Conservation (phyloP, 805 yeast genomes). For the Schwanniomyces yamadae region DNA sequence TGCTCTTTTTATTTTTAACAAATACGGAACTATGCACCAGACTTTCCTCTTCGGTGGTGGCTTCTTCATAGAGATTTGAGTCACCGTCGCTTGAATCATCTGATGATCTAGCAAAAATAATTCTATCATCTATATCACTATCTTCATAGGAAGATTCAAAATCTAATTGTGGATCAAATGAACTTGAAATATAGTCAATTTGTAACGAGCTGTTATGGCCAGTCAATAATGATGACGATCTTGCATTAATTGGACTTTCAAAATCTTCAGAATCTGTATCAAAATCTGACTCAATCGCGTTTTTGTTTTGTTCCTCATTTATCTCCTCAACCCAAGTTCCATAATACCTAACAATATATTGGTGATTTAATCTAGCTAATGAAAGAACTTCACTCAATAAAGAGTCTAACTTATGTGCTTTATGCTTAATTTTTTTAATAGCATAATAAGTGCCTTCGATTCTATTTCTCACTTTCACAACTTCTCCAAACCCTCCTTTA, state of each 20-base stretch:
- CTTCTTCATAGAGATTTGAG: slow-evolving; percentile 4
- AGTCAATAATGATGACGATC: slow-evolving; percentile 20
- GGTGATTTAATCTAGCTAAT: slow-evolving; percentile 88
- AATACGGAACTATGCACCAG: too few species aligned
- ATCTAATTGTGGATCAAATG: slow-evolving; percentile 57
- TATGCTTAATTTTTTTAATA: slow-evolving; percentile 83
- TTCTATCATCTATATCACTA: slow-evolving; percentile 22
- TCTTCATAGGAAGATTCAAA: slow-evolving; percentile 40
- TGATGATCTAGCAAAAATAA: slow-evolving; percentile 32
- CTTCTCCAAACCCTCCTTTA: slow-evolving; percentile 96
- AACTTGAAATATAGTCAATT: slow-evolving; percentile 70
- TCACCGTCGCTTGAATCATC: slow-evolving; percentile 9
- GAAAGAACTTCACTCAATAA: slow-evolving; percentile 90
- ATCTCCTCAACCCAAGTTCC: slow-evolving; percentile 97
- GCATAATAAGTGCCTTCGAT: slow-evolving; percentile 96
- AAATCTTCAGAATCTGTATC: slow-evolving; percentile 24
- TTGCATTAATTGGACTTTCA: slow-evolving; percentile 21
- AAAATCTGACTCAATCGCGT: slow-evolving; percentile 22
- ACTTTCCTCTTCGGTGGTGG: background rate
- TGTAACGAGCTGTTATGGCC: slow-evolving; percentile 29
- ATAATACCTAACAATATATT: slow-evolving; percentile 92
- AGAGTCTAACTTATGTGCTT: slow-evolving; percentile 73
- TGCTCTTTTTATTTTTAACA: too few species aligned
- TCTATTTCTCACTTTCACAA: slow-evolving; percentile 91
- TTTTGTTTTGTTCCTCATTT: slow-evolving; percentile 12